phyloP scores from a whole-genome alignment of 768 basidiomycete genomes.

The Suillus clintonianus region DNA sequence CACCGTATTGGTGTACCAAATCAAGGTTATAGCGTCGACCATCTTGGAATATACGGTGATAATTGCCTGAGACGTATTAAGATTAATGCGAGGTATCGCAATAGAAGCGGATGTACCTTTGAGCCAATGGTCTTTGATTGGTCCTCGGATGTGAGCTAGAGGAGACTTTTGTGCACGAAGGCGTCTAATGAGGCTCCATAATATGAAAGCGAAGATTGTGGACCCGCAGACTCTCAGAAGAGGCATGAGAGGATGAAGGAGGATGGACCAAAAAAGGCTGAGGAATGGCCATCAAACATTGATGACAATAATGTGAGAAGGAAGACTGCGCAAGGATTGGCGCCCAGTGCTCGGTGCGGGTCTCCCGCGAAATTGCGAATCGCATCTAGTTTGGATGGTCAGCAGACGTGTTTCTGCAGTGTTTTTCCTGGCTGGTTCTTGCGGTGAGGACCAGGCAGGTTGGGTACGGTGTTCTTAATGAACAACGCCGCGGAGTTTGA shows the following conservation, averaged over 20 bases:
- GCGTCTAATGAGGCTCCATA: slow-evolving; percentile 19
- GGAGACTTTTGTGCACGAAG: slow-evolving; percentile 11
- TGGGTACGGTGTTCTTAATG: background rate
- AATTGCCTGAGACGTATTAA: slow-evolving; percentile 29
- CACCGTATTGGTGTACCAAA: slow-evolving; percentile 34
- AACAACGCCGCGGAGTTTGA: background rate
- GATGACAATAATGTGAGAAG: background rate
- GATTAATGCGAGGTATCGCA: too few relatives aligned
- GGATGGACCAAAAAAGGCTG: background rate
- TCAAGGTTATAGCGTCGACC: slow-evolving; percentile 32
- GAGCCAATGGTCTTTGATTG: slow-evolving; percentile 37
- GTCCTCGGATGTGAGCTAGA: slow-evolving; percentile 28
- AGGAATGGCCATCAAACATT: background rate
- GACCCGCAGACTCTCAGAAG: slow-evolving; percentile 7
- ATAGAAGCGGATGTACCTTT: slow-evolving; percentile 20
- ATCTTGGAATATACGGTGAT: slow-evolving; percentile 33
- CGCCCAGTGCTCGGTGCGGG: background rate
- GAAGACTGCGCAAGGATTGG: background rate
- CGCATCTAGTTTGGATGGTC: background rate
- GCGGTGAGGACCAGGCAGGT: background rate
- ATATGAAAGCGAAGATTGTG: slow-evolving; percentile 10
- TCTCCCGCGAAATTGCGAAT: background rate
- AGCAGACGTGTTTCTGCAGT: background rate
- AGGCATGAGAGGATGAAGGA: slow-evolving; percentile 2
- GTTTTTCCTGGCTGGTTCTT: background rate